phyloP scores from a whole-genome alignment of 495 filamentous ascomycete species.

The Neurospora sp. region DNA sequence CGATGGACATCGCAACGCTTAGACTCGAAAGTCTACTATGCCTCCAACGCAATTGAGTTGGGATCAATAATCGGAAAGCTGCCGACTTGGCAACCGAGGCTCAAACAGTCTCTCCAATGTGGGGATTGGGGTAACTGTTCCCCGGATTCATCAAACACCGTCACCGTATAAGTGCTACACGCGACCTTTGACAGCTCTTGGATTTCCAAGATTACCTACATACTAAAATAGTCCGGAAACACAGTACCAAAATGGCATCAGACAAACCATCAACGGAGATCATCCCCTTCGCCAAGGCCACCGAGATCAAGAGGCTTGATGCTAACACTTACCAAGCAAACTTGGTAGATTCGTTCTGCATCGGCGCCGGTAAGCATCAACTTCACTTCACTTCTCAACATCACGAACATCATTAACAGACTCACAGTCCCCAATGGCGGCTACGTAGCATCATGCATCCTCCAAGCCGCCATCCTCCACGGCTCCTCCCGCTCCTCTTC shows the following conservation, averaged over 20 bases:
- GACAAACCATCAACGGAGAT: background rate
- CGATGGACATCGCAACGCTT: background rate
- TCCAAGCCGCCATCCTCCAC: conserved; percentile 51
- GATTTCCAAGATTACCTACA: background rate
- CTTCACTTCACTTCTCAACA: background rate
- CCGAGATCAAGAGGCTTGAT: conserved; percentile 42
- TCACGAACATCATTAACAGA: background rate
- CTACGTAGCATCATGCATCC: conserved; percentile 55
- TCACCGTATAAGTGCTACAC: background rate
- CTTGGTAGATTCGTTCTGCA: conserved; percentile 55
- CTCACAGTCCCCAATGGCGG: conserved; percentile 71
- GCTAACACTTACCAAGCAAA: conserved; percentile 52
- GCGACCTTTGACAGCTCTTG: background rate
- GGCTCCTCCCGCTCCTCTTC: conserved; percentile 44
- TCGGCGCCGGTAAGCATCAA: conserved; percentile 48
- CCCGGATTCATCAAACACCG: background rate
- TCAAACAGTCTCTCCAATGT: background rate
- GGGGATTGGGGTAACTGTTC: background rate
- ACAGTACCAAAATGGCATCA: background rate
- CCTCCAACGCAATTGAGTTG: background rate
- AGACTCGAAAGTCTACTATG: background rate
- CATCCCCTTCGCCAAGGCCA: conserved; percentile 21
- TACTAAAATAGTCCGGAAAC: background rate
- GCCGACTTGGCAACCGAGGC: background rate
- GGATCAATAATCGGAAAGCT: background rate